phyloP scores from a whole-genome alignment of 1,284 basidiomycete species.

The Pseudozyma sp. region DNA sequence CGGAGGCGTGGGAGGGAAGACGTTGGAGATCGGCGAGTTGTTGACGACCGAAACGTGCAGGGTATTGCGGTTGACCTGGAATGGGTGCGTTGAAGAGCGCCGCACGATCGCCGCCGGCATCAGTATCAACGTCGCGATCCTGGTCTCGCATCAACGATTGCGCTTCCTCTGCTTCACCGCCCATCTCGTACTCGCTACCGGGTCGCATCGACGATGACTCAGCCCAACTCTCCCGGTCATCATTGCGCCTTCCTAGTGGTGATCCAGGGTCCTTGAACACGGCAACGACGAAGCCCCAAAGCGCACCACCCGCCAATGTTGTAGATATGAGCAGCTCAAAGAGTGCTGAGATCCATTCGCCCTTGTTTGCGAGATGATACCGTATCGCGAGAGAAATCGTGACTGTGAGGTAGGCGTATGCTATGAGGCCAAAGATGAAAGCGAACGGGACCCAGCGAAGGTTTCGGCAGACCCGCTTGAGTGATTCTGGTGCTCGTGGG shows the following conservation, averaged over 20 bases:
- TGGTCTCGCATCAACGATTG: slow-evolving; percentile 25
- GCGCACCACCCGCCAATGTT: slow-evolving; percentile 40
- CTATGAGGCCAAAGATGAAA: slow-evolving; percentile 44
- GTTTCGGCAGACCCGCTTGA: slow-evolving; percentile 32
- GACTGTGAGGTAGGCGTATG: slow-evolving; percentile 46
- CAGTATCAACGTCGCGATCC: slow-evolving; percentile 6
- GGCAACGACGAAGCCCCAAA: slow-evolving; percentile 49
- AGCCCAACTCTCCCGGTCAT: slow-evolving; percentile 20
- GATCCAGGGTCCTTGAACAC: slow-evolving; percentile 49
- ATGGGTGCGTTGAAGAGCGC: slow-evolving; percentile 41
- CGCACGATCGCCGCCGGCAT: slow-evolving; percentile 12
- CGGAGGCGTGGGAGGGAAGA: slow-evolving; percentile 4
- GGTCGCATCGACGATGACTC: neutral
- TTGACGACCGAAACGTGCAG: slow-evolving; percentile 46
- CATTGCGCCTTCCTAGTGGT: slow-evolving; percentile 4
- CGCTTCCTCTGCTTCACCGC: slow-evolving; percentile 14
- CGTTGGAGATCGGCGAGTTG: slow-evolving; percentile 48
- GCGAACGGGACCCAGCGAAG: slow-evolving; percentile 41
- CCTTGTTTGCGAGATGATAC: slow-evolving; percentile 29
- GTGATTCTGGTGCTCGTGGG: slow-evolving; percentile 25
- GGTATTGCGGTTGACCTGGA: slow-evolving; percentile 52
- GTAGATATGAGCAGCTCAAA: slow-evolving; percentile 41
- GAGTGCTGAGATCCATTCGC: slow-evolving; percentile 26
- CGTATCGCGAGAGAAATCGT: slow-evolving; percentile 40
- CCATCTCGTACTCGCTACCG: slow-evolving; percentile 25